Evolutionary conservation across 129 eudicot genomes (phyloP).

Genomic region (Flaveria linearis): DNA sequence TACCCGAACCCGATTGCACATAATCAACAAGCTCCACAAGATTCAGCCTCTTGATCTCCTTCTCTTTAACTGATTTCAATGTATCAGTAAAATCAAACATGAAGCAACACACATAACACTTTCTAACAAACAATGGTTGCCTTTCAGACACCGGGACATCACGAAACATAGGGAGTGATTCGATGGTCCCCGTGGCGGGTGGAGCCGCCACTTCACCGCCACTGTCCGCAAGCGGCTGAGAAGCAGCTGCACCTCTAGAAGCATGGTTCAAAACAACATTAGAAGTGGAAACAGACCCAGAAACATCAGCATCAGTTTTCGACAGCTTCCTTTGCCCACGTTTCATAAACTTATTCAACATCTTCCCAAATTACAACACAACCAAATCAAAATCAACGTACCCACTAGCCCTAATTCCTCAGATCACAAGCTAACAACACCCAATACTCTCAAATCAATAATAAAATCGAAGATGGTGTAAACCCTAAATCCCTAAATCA

Average conservation of each 20-base stretch:
- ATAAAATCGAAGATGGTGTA: not conserved
- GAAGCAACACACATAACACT: slow-evolving; percentile 58
- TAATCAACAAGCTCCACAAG: slow-evolving; percentile 73
- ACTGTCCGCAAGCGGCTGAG: slow-evolving; percentile 17
- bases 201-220: slow-evolving; percentile 19
- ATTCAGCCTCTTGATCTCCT: slow-evolving; percentile 74
- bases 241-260: slow-evolving; percentile 36
- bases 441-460: not conserved
- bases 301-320: slow-evolving; percentile 52
- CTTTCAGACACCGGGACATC: slow-evolving; percentile 66
- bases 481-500: slow-evolving; percentile 21
- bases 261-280: slow-evolving; percentile 64
- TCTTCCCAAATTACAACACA: slow-evolving; percentile 13
- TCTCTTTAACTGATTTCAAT: slow-evolving; percentile 60
- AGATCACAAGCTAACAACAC: slow-evolving; percentile 26
- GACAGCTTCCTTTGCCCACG: slow-evolving; percentile 60
- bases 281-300: slow-evolving; percentile 60
- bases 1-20: slow-evolving; percentile 68
- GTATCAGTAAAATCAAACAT: slow-evolving; percentile 68
- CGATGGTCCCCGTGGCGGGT: slow-evolving; percentile 43
- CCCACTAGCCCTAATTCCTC: slow-evolving; percentile 19
- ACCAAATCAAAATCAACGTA: slow-evolving; percentile 6
- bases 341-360: slow-evolving; percentile 76
- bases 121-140: slow-evolving; percentile 57
- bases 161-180: slow-evolving; percentile 61